phyloP scores from a whole-genome alignment of 2,329 filamentous ascomycete genomes.

The Colletotrichum sp. region DNA sequence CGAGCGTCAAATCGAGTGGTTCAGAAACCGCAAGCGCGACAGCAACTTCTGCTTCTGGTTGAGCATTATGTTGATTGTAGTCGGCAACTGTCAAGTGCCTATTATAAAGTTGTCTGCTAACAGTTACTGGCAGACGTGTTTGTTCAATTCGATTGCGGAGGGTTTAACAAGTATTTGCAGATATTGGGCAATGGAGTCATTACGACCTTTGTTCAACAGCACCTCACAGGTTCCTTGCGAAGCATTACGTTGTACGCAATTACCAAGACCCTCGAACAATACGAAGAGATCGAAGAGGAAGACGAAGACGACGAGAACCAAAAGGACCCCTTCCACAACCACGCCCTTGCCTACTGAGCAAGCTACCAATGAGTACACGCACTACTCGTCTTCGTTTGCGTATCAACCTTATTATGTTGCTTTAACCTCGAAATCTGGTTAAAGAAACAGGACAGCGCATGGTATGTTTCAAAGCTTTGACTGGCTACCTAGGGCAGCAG shows the following conservation, averaged over 20 bases:
- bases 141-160: not conserved
- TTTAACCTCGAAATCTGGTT: not conserved
- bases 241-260: not conserved
- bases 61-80: not conserved
- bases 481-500: not conserved
- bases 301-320: not conserved
- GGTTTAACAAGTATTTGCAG: not conserved
- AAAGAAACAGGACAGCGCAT: not conserved
- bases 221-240: not conserved
- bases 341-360: not conserved
- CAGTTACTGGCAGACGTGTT: not conserved
- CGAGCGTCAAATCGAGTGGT: no score
- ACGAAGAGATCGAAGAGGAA: not conserved
- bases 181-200: not conserved
- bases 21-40: no score
- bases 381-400: not conserved
- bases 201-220: not conserved
- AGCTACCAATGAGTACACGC: not conserved
- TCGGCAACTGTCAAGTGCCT: no score
- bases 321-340: rapidly evolving
- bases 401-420: not conserved
- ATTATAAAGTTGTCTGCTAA: no score
- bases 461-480: not conserved
- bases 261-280: not conserved
- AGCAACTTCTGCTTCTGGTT: not conserved